Base-by-base conservation (phyloP, 805 yeast genomes). In the Candida insectalens region DNA sequence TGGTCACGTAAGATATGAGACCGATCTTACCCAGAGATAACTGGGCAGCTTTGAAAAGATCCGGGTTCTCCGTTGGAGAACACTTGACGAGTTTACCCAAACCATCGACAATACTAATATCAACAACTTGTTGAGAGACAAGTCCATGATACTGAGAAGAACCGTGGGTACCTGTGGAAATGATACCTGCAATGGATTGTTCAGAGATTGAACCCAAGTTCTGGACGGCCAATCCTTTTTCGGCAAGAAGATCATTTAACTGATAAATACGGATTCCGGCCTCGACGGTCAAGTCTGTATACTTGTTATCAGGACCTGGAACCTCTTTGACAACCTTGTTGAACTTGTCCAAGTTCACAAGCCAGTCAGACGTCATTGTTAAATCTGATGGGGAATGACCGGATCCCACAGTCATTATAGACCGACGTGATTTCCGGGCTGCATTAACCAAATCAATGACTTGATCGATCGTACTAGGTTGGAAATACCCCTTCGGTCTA, bases 151-250 rank as follows among this genome's bases (percentile, higher is more conserved):
- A 83, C 27, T 89, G 94, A 7, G 95, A 78, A 1, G 96, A 82
- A 6, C 98, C 98, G 51, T 89, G 98, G 1, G 97, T 87, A 19
- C 97, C 97, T 0, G 97, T 89, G 2, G 95, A 81, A 29, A 92
- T 85, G 43, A 88, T 76, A n/a, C 98, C 98, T 3, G 94, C 97
- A 18, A 87, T 66, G 12, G 94, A 82, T 54, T 89, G 97, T 41
- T 85, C 96, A 27, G 92, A 76, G 35, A 89, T 89, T 1, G 96
- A 87, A 1, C 97, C 97, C 47, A 92, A 63, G 49, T 83, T 89
- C 57, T 89, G 97, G 37, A 89, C 63, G 4, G 95, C 94, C 38
- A 84, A 69, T 1, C 81, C 79, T 41, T 71, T 67, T 9, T 62
- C 41, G 18, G 74, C 78, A 40, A 89, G 64, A 39, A 65, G 65